Evolutionary conservation across 2,329 filamentous ascomycete genomes (phyloP), one percentile per base, ranked within the genome.

Genomic region (Bipolaris oryzae): DNA sequence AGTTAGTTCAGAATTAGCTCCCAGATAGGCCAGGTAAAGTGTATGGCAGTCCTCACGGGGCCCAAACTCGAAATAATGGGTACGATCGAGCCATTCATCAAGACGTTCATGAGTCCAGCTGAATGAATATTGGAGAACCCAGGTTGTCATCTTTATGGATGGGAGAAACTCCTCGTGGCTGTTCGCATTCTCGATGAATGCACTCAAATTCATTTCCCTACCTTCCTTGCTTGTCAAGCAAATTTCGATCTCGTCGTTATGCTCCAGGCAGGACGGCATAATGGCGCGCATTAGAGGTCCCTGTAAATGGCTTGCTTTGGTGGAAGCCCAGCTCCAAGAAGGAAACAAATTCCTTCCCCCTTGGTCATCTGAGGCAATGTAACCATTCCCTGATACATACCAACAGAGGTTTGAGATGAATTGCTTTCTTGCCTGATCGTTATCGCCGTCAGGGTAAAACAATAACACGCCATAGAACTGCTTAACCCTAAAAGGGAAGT

Each of bases 291-390:
- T n/a, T n/a, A n/a, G n/a, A n/a, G n/a, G n/a, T n/a, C n/a, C n/a
- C n/a, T n/a, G n/a, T n/a, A n/a, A n/a, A n/a, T n/a, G n/a, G n/a
- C n/a, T 20, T 21, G n/a, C 34, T 25, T 49, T 49, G 3, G 35
- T 21, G 1, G 16, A 49, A 20, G 46, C 46, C 46, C 46, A 41
- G 23, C 35, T 49, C 35, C 23, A 49, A 5, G 34, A 39, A 21
- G 46, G 35, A 49, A 31, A 49, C 11, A n/a, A 9, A 5, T 20
- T 11, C 3, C 9, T 31, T 3, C 0, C 9, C 25, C 7, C 5
- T n/a, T 1, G 5, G 7, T 7, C 3, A 16, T 16, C 15, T 15
- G 5, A 16, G 21, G n/a, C 2, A 15, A 18, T 31, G 1, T 23
- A 6, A 1, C 2, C 1, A 10, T 9, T 3, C 7, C 11, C 5